A percentile compares a stretch with the other conserved stretches of the same genome.
phyloP scores from a whole-genome alignment of 78 protist genomes.

The Tieghemostelium lacteum region DNA sequence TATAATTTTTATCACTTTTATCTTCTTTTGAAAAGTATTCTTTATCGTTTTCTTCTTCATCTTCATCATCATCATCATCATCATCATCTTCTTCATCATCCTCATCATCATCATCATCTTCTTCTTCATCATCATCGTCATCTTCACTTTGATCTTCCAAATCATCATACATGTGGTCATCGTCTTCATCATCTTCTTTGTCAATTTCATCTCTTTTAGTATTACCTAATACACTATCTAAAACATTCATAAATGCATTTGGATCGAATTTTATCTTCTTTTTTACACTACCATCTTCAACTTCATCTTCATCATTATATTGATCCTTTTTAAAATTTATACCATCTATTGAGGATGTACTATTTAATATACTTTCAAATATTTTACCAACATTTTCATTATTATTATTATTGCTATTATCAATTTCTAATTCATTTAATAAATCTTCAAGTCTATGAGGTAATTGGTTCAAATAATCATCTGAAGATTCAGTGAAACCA shows the following conservation, averaged over 20 bases:
- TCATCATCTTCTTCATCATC: slow-evolving; percentile 13
- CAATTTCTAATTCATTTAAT: slow-evolving; percentile 27
- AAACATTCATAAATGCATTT: slow-evolving; percentile 16
- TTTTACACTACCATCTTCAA: background rate
- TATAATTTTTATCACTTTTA: background rate
- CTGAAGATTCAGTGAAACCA: slow-evolving; percentile 12
- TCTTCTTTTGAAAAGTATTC: background rate
- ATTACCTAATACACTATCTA: slow-evolving; percentile 11
- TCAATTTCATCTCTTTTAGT: background rate
- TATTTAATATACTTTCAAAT: slow-evolving; percentile 22
- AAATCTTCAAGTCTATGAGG: slow-evolving; percentile 56
- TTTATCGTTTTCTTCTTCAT: background rate
- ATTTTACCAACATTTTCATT: slow-evolving; percentile 6
- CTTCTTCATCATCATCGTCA: slow-evolving; percentile 20
- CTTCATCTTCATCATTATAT: background rate
- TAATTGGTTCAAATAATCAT: slow-evolving; percentile 43
- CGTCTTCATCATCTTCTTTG: background rate
- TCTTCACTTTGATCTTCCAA: slow-evolving; percentile 3
- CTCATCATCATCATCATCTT: slow-evolving; percentile 1
- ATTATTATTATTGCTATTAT: background rate
- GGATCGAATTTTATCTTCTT: slow-evolving; percentile 21
- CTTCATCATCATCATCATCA: slow-evolving; percentile 19
- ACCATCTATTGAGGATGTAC: slow-evolving; percentile 55
- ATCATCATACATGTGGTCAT: slow-evolving; percentile 10
- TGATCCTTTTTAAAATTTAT: slow-evolving; percentile 1